Evolutionary conservation across 805 yeast species (phyloP).

Genomic region (Kuraishia hungarica): DNA sequence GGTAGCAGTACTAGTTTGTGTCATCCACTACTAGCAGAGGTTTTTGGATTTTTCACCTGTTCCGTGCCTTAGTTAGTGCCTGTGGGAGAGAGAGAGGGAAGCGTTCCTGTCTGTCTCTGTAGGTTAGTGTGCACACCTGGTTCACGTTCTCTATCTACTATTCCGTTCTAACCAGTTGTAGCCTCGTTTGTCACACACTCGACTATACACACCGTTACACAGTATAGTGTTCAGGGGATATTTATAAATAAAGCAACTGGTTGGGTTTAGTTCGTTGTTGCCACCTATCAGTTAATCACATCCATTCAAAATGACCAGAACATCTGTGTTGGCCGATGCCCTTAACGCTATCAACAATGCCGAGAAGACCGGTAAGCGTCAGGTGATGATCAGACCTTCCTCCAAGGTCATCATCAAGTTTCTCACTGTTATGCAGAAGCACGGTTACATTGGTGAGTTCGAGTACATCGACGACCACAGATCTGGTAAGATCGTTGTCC

Average conservation of each 20-base stretch:
- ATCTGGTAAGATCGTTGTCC: constrained; percentile 96
- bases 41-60: not conserved
- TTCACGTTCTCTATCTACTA: not conserved
- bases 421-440: constrained; percentile 95
- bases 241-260: too few relatives aligned
- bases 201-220: too few relatives aligned
- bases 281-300: not conserved
- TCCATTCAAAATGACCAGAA: constrained; percentile 70
- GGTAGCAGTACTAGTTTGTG: not conserved
- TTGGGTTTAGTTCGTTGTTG: not conserved
- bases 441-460: constrained; percentile 97
- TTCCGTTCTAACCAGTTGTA: not conserved
- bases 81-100: not conserved
- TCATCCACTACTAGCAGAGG: not conserved
- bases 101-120: not conserved
- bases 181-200: not conserved
- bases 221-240: too few relatives aligned
- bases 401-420: constrained; percentile 98
- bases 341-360: constrained; percentile 98
- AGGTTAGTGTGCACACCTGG: not conserved
- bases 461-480: constrained; percentile 99
- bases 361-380: constrained; percentile 99
- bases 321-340: constrained; percentile 98
- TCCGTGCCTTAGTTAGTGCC: not conserved
- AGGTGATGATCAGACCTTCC: constrained; percentile 96